Evolutionary conservation across 2,329 filamentous ascomycete species (phyloP), one percentile per base, ranked within the genome.

Genomic region (Colletotrichum filicis): DNA sequence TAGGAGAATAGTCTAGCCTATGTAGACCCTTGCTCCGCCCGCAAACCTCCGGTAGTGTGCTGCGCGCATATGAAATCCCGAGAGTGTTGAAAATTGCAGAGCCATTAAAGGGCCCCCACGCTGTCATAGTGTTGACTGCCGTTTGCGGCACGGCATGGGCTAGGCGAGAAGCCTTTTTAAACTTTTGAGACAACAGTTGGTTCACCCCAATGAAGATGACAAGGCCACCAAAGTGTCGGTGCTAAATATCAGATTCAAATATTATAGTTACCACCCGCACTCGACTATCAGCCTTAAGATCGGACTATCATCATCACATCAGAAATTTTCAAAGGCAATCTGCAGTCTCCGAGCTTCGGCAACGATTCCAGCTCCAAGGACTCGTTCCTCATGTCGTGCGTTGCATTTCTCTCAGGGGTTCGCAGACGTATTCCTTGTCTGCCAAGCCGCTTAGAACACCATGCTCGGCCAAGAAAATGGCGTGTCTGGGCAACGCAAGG

Each of bases 401-500:
- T 68, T 28, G 49, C 57, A 68, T 62, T 62, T 46, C 14, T 46
- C 30, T 62, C 57, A 68, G 66, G 66, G 66, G 66, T 62, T 65
- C 37, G 37, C 64, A 57, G 22, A 58, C 26, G 22, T 49, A 53
- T 58, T 61, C 66, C 66, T 62, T 61, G 66, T 62, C 58, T 46
- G 66, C 66, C 66, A 68, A 68, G 66, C 46, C 66, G 66, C 66
- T 56, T 56, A 62, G 56, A 68, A 42, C 24, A 55, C 57, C 57
- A 53, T 37, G 66, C 49, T 46, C 24, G 49, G 63, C 56, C 66
- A 68, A 68, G 66, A 61, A 24, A 30, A 62, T 56, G 46, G 46
- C 22, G 58, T 55, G 66, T 42, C 57, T 68, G 66, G 66, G 66
- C 46, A 46, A 30, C 58, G 22, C 66, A 55, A 56, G 57, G 49